phyloP scores from a whole-genome alignment of 805 yeast genomes.

The Kuraishia piskuri region DNA sequence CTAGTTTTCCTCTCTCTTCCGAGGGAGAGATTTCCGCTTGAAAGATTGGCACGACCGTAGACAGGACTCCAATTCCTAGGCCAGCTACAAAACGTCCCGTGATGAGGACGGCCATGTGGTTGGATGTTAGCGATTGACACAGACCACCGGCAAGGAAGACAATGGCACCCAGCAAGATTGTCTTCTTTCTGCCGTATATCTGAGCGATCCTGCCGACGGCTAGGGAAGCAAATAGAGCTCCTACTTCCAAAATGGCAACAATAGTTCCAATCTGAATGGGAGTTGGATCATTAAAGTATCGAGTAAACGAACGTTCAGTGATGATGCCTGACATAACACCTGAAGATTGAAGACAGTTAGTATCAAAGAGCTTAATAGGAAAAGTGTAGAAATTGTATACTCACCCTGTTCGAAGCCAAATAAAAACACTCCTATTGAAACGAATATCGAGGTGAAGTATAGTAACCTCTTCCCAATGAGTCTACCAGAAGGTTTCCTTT shows the following conservation, averaged over 20 bases:
- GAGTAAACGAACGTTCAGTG: constrained; percentile 58
- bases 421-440: constrained; percentile 33
- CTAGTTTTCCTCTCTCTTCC: constrained; percentile 75
- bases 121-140: constrained; percentile 54
- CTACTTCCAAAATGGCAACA: constrained; percentile 79
- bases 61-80: constrained; percentile 77
- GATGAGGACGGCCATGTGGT: constrained; percentile 44
- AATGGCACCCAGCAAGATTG: constrained; percentile 69
- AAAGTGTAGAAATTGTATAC: background rate
- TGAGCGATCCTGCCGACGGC: constrained; percentile 72
- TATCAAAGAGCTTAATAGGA: background rate
- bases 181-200: constrained; percentile 64
- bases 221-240: constrained; percentile 70
- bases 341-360: constrained; percentile 3
- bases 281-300: constrained; percentile 62
- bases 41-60: constrained; percentile 80
- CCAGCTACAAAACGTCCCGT: constrained; percentile 75
- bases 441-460: constrained; percentile 17
- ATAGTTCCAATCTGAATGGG: constrained; percentile 70
- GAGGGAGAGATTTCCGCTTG: constrained; percentile 87
- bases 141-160: constrained; percentile 71
- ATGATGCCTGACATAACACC: constrained; percentile 84
- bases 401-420: constrained; percentile 61
- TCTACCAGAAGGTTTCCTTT: constrained; percentile 8
- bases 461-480: constrained; percentile 16